Evolutionary conservation across 371 early-diverging fungal species (phyloP).

Genomic region (Mucor mucedo): DNA sequence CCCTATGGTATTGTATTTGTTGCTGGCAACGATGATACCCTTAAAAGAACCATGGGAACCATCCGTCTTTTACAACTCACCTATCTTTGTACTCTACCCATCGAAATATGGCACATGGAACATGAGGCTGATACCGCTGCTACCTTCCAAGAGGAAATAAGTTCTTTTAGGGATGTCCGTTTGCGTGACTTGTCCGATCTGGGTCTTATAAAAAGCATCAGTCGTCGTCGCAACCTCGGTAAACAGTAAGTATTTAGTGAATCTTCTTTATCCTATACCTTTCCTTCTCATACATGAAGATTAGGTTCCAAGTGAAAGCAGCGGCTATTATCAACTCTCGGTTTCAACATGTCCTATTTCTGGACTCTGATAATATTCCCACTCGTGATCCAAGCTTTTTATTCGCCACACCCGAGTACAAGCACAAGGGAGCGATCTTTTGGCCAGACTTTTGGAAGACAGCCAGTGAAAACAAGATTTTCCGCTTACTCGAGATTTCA

Average conservation of each 20-base stretch:
- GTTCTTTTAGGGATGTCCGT: constrained; percentile 14
- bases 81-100: constrained; percentile 29
- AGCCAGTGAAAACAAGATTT: constrained; percentile 42
- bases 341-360: constrained; percentile 51
- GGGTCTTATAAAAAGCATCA: constrained; percentile 27
- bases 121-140: constrained; percentile 27
- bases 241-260: constrained; percentile 38
- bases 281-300: not conserved
- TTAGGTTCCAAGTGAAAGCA: constrained; percentile 54
- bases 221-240: constrained; percentile 21
- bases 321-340: constrained; percentile 52
- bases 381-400: constrained; percentile 51
- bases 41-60: constrained; percentile 35
- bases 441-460: constrained; percentile 66
- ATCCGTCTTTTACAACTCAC: constrained; percentile 30
- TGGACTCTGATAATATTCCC: constrained; percentile 58
- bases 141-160: constrained; percentile 2
- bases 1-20: constrained; percentile 42
- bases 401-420: constrained; percentile 44
- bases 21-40: constrained; percentile 46
- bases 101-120: constrained; percentile 46
- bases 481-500: constrained; percentile 32
- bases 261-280: too few relatives aligned
- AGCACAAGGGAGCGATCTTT: constrained; percentile 49
- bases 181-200: constrained; percentile 35